phyloP scores from a whole-genome alignment of 2,329 filamentous ascomycete genomes.

The Pseudogymnoascus sp. region DNA sequence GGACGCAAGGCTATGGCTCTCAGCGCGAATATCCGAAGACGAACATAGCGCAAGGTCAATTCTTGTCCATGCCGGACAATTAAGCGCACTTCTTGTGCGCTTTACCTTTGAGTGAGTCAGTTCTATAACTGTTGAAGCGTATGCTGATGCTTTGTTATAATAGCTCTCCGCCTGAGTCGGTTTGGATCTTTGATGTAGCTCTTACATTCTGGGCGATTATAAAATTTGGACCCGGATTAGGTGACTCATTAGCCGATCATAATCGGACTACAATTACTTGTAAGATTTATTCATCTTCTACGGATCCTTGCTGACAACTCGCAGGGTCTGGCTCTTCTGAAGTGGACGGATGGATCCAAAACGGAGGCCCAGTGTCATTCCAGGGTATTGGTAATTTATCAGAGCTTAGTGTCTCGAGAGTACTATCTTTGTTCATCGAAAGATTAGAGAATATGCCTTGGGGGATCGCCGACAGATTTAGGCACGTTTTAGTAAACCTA shows the following conservation, averaged over 20 bases:
- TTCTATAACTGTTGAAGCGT: neutral
- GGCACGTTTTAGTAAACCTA: constrained; percentile 15
- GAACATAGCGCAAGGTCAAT: constrained; percentile 13
- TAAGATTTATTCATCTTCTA: constrained; percentile 5
- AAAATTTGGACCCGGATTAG: constrained; percentile 12
- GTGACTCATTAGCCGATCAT: neutral
- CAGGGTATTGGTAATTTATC: constrained; percentile 14
- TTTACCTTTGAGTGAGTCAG: constrained; percentile 16
- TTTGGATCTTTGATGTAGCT: constrained; percentile 14
- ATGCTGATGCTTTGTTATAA: neutral
- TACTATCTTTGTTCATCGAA: constrained; percentile 15
- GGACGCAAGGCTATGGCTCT: constrained; percentile 15
- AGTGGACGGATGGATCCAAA: constrained; percentile 13
- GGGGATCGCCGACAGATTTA: constrained; percentile 13
- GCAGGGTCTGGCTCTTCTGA: constrained; percentile 15
- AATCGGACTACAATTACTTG: constrained; percentile 12
- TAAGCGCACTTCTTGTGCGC: constrained; percentile 14
- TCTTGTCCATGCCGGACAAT: constrained; percentile 15
- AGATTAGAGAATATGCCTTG: constrained; percentile 16
- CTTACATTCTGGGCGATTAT: constrained; percentile 16
- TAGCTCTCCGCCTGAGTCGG: constrained; percentile 13
- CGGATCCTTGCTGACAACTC: neutral
- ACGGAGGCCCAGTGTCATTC: constrained; percentile 14
- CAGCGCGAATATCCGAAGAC: constrained; percentile 12
- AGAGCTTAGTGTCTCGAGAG: constrained; percentile 13